phyloP scores from a whole-genome alignment of 495 filamentous ascomycete species.

The Hypoxylon cercidicola region DNA sequence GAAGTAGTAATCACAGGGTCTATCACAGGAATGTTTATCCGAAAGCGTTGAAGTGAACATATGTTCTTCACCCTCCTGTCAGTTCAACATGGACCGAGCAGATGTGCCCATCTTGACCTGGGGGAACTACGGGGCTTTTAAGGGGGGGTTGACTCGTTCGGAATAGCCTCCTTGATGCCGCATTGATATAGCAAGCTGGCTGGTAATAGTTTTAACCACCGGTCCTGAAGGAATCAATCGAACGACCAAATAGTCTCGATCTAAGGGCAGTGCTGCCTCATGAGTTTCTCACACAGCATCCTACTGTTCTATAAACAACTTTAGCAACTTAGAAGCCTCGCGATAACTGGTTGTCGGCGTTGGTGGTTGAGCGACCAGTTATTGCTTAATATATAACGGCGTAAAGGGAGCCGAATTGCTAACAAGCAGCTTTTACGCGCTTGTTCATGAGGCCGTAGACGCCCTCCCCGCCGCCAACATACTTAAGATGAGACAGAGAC shows the following conservation, averaged over 20 bases:
- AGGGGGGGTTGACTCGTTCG: constrained; percentile 1
- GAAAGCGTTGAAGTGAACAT: constrained; percentile 7
- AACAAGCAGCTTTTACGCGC: constrained; percentile 17
- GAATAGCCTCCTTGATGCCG: constrained; percentile 1
- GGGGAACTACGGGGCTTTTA: background rate
- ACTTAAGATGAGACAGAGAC: constrained; percentile 22
- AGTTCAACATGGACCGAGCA: constrained; percentile 3
- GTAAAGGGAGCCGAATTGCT: constrained; percentile 9
- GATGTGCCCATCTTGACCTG: constrained; percentile 2
- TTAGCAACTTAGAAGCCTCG: constrained; percentile 20
- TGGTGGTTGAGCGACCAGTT: constrained; percentile 1
- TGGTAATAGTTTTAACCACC: constrained; percentile 17
- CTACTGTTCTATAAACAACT: constrained; percentile 40
- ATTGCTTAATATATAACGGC: constrained; percentile 13
- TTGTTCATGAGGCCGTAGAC: constrained; percentile 21
- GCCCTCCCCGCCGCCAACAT: constrained; percentile 9
- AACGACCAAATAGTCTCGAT: constrained; percentile 14
- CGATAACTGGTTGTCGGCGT: constrained; percentile 12
- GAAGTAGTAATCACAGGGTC: constrained; percentile 27
- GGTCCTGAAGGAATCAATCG: constrained; percentile 25
- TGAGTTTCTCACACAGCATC: constrained; percentile 23
- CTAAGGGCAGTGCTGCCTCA: constrained; percentile 21
- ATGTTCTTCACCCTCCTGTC: constrained; percentile 9
- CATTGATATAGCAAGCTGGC: constrained; percentile 5
- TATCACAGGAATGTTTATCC: background rate